These are phyloP conservation scores for Cytospora schulzeri DNA, from an alignment of 2,329 filamentous ascomycete species.

Conservation along the genomic window DNA sequence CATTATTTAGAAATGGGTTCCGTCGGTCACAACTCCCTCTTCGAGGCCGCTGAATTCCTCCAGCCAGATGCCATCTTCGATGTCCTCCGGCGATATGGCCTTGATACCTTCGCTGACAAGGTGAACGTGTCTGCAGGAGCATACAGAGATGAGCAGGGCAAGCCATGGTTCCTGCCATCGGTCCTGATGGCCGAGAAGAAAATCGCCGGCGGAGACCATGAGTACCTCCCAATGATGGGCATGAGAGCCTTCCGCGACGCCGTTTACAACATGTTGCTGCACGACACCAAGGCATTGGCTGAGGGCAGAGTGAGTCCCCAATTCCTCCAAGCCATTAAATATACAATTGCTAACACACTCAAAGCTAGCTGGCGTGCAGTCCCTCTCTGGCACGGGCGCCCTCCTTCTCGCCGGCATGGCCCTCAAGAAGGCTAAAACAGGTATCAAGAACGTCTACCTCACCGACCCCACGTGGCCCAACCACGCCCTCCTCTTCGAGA, in stretches of 20 bases:
- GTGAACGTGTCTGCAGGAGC: conserved; percentile 44
- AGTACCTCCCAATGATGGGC: conserved; percentile 43
- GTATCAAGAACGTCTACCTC: conserved; percentile 39
- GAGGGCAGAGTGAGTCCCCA: conserved; percentile 36
- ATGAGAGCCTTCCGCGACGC: conserved; percentile 37
- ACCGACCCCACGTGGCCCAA: conserved; percentile 47
- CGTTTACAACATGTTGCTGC: conserved; percentile 38
- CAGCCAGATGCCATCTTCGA: conserved; percentile 28
- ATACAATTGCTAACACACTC: background rate
- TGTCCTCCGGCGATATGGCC: conserved; percentile 33
- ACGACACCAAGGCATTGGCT: conserved; percentile 32
- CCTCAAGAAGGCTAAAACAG: conserved; percentile 33
- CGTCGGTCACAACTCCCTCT: conserved; percentile 16
- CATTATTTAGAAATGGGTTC: conserved; percentile 20
- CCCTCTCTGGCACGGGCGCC: conserved; percentile 46
- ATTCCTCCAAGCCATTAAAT: no score
- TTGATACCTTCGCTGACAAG: conserved; percentile 36
- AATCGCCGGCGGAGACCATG: conserved; percentile 35
- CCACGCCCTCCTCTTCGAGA: conserved; percentile 41
- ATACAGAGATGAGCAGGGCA: conserved; percentile 42
- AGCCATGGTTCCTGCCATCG: conserved; percentile 43
- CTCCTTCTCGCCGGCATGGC: conserved; percentile 40
- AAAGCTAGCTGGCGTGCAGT: conserved; percentile 34
- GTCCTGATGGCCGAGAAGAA: conserved; percentile 36
- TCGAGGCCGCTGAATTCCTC: conserved; percentile 23